These are phyloP conservation scores for Aspergillus spinulosporus DNA, from an alignment of 2,329 filamentous ascomycete genomes.

Conservation along the genomic window DNA sequence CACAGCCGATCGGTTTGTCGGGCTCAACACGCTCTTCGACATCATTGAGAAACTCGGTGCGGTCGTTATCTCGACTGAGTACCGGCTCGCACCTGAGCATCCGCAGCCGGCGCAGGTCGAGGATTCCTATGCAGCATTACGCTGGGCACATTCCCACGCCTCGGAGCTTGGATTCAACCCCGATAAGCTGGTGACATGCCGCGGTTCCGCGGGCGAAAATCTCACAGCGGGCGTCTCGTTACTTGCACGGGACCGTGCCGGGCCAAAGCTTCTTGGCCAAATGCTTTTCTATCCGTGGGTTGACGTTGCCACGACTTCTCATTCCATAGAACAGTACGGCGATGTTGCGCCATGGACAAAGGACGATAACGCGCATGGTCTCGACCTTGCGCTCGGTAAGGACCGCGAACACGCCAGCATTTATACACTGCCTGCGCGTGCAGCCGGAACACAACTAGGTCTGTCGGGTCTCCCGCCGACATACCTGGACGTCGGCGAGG, in stretches of 20 bases:
- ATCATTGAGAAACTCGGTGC: slow-evolving; percentile 51
- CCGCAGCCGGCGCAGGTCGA: slow-evolving; percentile 66
- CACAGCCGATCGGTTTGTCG: background rate
- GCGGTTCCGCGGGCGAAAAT: slow-evolving; percentile 63
- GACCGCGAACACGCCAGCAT: slow-evolving; percentile 26
- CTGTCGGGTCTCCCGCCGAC: slow-evolving; percentile 10
- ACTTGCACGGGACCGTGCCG: slow-evolving; percentile 20
- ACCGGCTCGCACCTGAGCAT: slow-evolving; percentile 65
- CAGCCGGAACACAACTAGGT: background rate
- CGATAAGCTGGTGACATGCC: slow-evolving; percentile 58
- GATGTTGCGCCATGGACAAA: slow-evolving; percentile 8
- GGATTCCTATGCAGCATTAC: slow-evolving; percentile 63
- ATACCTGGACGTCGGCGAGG: slow-evolving; percentile 18
- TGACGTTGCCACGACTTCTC: slow-evolving; percentile 15
- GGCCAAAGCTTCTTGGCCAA: slow-evolving; percentile 20
- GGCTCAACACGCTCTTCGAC: background rate
- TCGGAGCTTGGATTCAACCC: slow-evolving; percentile 60
- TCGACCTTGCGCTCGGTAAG: slow-evolving; percentile 6
- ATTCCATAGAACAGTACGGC: slow-evolving; percentile 16
- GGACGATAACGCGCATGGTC: background rate
- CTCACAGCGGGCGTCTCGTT: slow-evolving; percentile 33
- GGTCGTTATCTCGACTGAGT: slow-evolving; percentile 65
- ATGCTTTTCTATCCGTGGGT: slow-evolving; percentile 23
- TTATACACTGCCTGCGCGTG: slow-evolving; percentile 15
- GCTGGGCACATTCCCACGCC: slow-evolving; percentile 60